Evolutionary conservation across 257 asterid species (phyloP), one percentile per base, ranked within the genome.

Genomic region (Lantana camara): DNA sequence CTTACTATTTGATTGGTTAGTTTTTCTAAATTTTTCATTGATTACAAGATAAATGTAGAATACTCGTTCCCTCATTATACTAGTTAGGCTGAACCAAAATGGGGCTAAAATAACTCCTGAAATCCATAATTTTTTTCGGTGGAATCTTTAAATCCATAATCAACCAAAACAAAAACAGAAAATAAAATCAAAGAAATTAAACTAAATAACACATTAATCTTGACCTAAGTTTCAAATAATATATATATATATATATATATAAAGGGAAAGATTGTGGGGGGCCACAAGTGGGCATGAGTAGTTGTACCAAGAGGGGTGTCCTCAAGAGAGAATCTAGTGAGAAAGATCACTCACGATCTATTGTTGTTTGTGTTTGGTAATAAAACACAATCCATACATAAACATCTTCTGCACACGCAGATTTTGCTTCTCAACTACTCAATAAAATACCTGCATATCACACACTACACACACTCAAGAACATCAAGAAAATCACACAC

Each of bases 361-460:
- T 48, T 38, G 21, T 72, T 67, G 16, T 55, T 62, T 51, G 17
- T 69, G 59, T 59, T 24, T 45, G 42, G 68, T 60, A 54, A 56
- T 74, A 61, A 67, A 62, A 68, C 69, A 66, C 60, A 35, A 35
- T 2, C 35, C 57, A 58, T 51, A 29, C 64, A 22, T 8, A 64
- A 41, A 74, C 79, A 77, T 69, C 44, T 74, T 77, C 73, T 64
- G 70, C 73, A 57, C 77, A 76, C 72, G 38, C 80, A 71, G 35
- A 41, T 69, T 64, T 83, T 77, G 86, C 82, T 80, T 83, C 82
- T 75, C 84, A 73, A 75, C 89, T 75, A 69, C 85, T 82, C 81
- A 62, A 78, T 67, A 63, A 56, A 9, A 11, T 46, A 19, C 12
- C 10, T 19, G 4, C 9, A 67, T 17, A 37, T 10, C 32, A 15